These are phyloP conservation scores for Biscogniauxia mediterranea DNA, from an alignment of 2,329 filamentous ascomycete species.

Conservation along the genomic window DNA sequence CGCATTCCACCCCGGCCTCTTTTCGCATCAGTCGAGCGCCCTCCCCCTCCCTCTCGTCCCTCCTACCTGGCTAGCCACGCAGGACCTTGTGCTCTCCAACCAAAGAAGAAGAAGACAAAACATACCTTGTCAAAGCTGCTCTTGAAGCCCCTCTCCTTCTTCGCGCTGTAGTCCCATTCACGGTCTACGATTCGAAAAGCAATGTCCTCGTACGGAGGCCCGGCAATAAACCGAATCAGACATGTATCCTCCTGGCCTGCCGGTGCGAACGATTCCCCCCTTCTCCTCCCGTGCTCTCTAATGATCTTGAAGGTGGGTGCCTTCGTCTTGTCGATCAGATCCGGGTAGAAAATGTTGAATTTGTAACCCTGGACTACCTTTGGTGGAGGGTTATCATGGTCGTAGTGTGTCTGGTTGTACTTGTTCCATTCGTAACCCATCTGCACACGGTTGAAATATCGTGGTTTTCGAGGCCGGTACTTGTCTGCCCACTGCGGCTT, in stretches of 20 bases:
- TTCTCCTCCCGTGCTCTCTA: slow-evolving; percentile 82
- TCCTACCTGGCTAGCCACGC: background rate
- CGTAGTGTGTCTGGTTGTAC: slow-evolving; percentile 99
- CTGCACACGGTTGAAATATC: slow-evolving; percentile 96
- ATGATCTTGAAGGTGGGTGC: slow-evolving; percentile 96
- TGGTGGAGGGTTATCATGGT: slow-evolving; percentile 94
- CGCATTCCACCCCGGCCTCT: slow-evolving; percentile 4
- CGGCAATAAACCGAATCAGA: slow-evolving; percentile 91
- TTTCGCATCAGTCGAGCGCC: background rate
- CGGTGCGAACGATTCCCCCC: slow-evolving; percentile 88
- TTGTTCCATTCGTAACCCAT: slow-evolving; percentile 99
- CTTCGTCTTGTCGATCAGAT: slow-evolving; percentile 91
- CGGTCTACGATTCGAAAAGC: slow-evolving; percentile 97
- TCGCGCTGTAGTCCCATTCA: slow-evolving; percentile 98
- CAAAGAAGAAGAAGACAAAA: slow-evolving; percentile 21
- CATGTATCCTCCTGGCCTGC: slow-evolving; percentile 97
- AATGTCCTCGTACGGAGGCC: slow-evolving; percentile 93
- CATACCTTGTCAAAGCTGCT: slow-evolving; percentile 96
- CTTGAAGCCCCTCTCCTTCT: slow-evolving; percentile 89
- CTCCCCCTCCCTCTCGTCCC: no score
- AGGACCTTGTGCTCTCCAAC: background rate
- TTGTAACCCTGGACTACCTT: slow-evolving; percentile 99
- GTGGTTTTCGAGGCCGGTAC: slow-evolving; percentile 85
- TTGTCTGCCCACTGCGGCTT: slow-evolving; percentile 80
- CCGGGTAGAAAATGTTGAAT: slow-evolving; percentile 99